These are phyloP conservation scores for Millerozyma acaciae DNA, from an alignment of 805 yeast genomes.

Conservation along the genomic window DNA sequence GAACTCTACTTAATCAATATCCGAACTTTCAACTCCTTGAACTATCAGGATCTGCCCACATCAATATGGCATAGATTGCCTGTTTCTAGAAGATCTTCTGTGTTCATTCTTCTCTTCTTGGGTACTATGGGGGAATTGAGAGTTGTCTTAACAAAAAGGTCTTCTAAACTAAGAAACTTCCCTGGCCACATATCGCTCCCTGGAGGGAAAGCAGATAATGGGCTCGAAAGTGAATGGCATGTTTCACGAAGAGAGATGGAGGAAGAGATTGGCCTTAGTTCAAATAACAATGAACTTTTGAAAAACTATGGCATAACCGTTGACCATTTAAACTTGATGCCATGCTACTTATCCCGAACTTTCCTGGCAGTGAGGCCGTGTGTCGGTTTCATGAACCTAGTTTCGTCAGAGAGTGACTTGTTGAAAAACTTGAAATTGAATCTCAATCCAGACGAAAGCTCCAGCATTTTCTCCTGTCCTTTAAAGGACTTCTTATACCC, in stretches of 20 bases:
- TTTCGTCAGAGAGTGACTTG: slow-evolving; percentile 15
- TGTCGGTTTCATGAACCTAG: slow-evolving; percentile 54
- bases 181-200: slow-evolving; percentile 92
- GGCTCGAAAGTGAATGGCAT: slow-evolving; percentile 61
- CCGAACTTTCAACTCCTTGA: slow-evolving; percentile 25
- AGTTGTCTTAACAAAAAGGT: slow-evolving; percentile 75
- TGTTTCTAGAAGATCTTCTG: slow-evolving; percentile 67
- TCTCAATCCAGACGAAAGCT: slow-evolving; percentile 74
- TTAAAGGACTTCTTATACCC: slow-evolving; percentile 53
- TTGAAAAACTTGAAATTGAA: slow-evolving; percentile 35
- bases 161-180: slow-evolving; percentile 63
- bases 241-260: slow-evolving; percentile 79
- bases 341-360: slow-evolving; percentile 79
- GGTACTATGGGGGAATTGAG: slow-evolving; percentile 73
- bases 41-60: slow-evolving; percentile 24
- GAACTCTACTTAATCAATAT: slow-evolving; percentile 28
- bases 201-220: slow-evolving; percentile 84
- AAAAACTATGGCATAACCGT: slow-evolving; percentile 51
- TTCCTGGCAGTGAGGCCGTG: slow-evolving; percentile 82
- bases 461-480: slow-evolving; percentile 69
- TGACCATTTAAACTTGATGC: slow-evolving; percentile 60
- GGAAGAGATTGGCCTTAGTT: slow-evolving; percentile 79
- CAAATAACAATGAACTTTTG: slow-evolving; percentile 41
- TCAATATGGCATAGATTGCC: slow-evolving; percentile 68
- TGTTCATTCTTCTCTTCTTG: slow-evolving; percentile 66